Percentiles rank a stretch among this genome's conserved stretches.
Evolutionary conservation across 441 rosid species (phyloP).

Genomic region (Croton laevigatus): DNA sequence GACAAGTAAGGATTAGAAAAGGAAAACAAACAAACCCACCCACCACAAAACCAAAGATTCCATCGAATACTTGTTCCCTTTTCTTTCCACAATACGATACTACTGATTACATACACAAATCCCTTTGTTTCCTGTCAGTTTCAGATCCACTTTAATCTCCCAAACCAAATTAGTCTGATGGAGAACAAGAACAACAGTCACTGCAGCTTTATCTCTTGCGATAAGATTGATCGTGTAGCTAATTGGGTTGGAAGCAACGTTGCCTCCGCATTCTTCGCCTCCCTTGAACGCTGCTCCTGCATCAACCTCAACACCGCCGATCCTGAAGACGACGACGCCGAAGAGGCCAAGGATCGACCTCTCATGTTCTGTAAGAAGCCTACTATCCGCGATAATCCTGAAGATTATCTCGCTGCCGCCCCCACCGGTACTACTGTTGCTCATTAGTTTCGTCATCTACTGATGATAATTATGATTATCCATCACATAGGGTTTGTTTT

Average conservation of each 20-base stretch:
- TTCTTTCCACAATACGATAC: neutral
- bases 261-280: constrained; percentile 83
- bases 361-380: constrained; percentile 53
- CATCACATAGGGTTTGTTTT: constrained; percentile 25
- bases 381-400: constrained; percentile 23
- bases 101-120: neutral
- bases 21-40: neutral
- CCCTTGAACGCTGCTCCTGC: constrained; percentile 92
- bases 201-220: constrained; percentile 63
- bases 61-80: neutral
- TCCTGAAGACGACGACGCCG: constrained; percentile 50
- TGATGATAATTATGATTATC: constrained; percentile 11
- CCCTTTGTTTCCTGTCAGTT: neutral
- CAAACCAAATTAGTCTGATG: constrained; percentile 6
- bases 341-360: constrained; percentile 62
- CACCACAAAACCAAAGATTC: neutral
- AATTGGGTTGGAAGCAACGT: constrained; percentile 78
- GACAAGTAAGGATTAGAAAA: constrained; percentile 6
- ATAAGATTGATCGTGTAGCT: constrained; percentile 77
- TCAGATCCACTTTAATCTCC: neutral
- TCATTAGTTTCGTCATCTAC: constrained; percentile 25
- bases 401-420: constrained; percentile 8
- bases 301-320: constrained; percentile 78
- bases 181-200: constrained; percentile 12
- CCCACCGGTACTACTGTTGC: constrained; percentile 13